Base-by-base conservation (phyloP, 305 asterid genomes). In the Rubia balearica region DNA sequence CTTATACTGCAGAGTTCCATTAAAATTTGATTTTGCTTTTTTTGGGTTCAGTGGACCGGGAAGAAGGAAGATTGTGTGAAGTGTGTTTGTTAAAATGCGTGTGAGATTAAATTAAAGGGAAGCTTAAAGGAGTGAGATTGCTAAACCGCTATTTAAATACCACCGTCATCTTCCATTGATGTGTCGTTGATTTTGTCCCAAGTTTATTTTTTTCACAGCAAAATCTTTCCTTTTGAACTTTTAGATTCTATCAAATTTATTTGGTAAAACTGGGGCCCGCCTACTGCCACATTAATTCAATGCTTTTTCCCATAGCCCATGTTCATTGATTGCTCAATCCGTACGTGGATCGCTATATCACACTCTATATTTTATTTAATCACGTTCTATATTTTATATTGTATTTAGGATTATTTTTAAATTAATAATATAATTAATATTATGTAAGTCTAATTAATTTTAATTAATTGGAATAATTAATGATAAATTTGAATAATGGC, bases 31-130 rank as follows among this genome's bases (percentile, higher is more conserved):
- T 63, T 16, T 65, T 8, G 22, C 21, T 43, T 65, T 65, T 41
- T 65, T 24, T 24, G 19, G 68, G 68, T 63, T 63, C 68, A 63
- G 68, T 63, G 68, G 65, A 61, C 46, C n/a, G 46, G 69, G 69
- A 65, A 65, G 49, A 24, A 78, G 70, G 61, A 69, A 40, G 66
- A 43, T 38, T 61, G 46, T 42, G 61, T 55, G 33, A 64, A 60
- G 57, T 36, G 67, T 62, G 55, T 65, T 65, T 65, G 69, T 19
- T 42, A 42, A 61, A 65, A 62, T 33, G 33, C 59, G 53, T 49
- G 63, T 71, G 75, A 7, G 68, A 63, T 14, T 46, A 27, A 71
- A 79, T 71, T 55, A 67, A 64, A 68, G 70, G 82, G 75, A 75
- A 79, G 73, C 45, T 69, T 69, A 51, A 43, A 66, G 61, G 57